Evolutionary conservation across 306 rosid genomes (phyloP).

Genomic region (Rosa persica): DNA sequence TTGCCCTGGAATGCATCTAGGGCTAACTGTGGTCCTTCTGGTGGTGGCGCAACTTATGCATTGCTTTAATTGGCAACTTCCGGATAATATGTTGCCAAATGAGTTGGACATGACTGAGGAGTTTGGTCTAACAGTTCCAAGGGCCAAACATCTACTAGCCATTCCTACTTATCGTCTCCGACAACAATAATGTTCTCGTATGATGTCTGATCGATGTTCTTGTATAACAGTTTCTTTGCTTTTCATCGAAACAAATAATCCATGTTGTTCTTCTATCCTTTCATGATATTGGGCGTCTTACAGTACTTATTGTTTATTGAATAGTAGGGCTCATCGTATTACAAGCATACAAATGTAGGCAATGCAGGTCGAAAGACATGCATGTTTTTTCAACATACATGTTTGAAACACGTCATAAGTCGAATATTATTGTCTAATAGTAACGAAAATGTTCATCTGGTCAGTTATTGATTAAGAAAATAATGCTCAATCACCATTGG

Average conservation of each 20-base stretch:
- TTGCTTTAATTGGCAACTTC: constrained; percentile 43
- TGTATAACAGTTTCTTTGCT: neutral
- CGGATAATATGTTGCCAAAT: constrained; percentile 23
- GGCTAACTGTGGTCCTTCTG: constrained; percentile 20
- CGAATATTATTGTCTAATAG: no score
- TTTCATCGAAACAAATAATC: neutral
- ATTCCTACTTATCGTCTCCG: constrained; percentile 30
- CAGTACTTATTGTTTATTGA: no score
- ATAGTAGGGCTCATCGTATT: no score
- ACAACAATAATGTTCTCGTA: neutral
- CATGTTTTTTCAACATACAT: no score
- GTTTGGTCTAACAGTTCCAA: constrained; percentile 30
- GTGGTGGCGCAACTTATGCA: constrained; percentile 41
- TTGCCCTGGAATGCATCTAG: constrained; percentile 37
- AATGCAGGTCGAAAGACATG: no score
- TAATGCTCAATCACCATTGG: no score
- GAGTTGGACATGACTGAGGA: constrained; percentile 42
- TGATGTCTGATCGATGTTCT: neutral
- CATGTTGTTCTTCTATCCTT: no score
- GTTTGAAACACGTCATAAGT: no score
- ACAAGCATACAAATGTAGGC: no score
- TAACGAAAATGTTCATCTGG: no score
- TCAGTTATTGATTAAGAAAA: no score
- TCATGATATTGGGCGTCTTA: no score
- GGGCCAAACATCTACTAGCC: constrained; percentile 32